Base-by-base conservation (phyloP, 2,329 filamentous ascomycete species). In the Biscogniauxia sp. region DNA sequence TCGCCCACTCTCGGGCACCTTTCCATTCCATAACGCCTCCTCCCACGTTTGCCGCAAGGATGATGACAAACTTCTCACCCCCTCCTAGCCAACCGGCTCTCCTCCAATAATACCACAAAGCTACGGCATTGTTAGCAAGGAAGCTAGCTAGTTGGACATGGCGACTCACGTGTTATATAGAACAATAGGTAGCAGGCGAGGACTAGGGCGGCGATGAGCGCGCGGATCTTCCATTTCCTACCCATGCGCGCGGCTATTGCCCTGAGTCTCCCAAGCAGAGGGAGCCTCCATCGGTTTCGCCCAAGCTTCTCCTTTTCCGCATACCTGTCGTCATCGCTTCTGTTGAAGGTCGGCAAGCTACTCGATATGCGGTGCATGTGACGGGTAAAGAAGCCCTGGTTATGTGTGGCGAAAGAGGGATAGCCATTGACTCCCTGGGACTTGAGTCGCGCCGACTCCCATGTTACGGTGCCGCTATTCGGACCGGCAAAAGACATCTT, bases 11-110 rank as follows among this genome's bases (percentile, higher is more conserved):
- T 63, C 93, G 86, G 20, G 94, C 91, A 0, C 94, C 94, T 76
- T 99, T 99, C 94, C 93, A 97, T 73, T 97, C 94, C 93, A 98
- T 98, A 7, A 99, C 95, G 70, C 95, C 95, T 61, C 95, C 95
- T 54, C 95, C 95, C 65, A 96, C 85, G 72, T 99, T 99, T 58
- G 95, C 93, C 23, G 91, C 93, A 20, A 98, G 82, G 64, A 99
- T 93, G 58, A 99, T 90, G 66, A 99, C 95, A 72, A 90, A 93
- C 72, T 97, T 98, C 72, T 89, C 88, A 20, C 95, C 95, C 54
- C 91, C 91, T 55, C 94, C 93, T 3, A 96, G 81, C 76, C 84
- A 84, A 41, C 88, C 79, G 53, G 89, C 83, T 77, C 91, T 84
- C 70, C 92, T 87, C 80, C 91, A 97, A 74, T 79, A 78, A 68